Evolutionary conservation across 495 filamentous ascomycete genomes (phyloP).

Genomic region (Podospora bellae-mahoneyi): DNA sequence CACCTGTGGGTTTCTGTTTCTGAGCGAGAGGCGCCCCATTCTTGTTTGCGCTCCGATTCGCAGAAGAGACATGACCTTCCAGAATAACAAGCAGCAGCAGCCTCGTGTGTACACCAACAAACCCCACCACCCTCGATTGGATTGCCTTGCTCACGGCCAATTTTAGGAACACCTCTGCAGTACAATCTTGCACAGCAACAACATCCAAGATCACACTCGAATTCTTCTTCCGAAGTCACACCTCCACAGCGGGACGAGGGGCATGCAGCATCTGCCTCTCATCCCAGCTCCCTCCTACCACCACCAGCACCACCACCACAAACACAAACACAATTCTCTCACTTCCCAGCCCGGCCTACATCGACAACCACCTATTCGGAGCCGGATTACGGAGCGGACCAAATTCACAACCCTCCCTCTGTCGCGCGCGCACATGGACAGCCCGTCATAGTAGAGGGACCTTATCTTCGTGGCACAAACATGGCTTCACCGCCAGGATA

Average conservation of each 20-base stretch:
- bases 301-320: constrained; percentile 15
- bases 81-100: constrained; percentile 22
- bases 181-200: constrained; percentile 3
- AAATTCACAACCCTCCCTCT: constrained; percentile 31
- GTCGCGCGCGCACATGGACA: constrained; percentile 30
- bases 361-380: constrained; percentile 29
- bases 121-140: background rate
- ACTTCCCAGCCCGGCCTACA: constrained; percentile 10
- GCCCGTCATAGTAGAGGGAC: constrained; percentile 31
- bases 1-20: constrained; percentile 7
- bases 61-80: constrained; percentile 24
- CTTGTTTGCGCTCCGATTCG: background rate
- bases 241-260: constrained; percentile 9
- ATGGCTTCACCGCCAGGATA: constrained; percentile 14
- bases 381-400: constrained; percentile 34
- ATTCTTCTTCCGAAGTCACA: constrained; percentile 16
- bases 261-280: constrained; percentile 25
- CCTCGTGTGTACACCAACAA: constrained; percentile 21
- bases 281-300: background rate
- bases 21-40: background rate
- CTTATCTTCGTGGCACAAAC: constrained; percentile 24
- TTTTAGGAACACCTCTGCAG: constrained; percentile 17
- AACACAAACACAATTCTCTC: constrained; percentile 32
- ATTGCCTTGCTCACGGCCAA: constrained; percentile 5
- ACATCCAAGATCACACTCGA: background rate